Conservation (phyloP, 2,329 filamentous ascomycete species). For the Trichoderma sp. region DNA sequence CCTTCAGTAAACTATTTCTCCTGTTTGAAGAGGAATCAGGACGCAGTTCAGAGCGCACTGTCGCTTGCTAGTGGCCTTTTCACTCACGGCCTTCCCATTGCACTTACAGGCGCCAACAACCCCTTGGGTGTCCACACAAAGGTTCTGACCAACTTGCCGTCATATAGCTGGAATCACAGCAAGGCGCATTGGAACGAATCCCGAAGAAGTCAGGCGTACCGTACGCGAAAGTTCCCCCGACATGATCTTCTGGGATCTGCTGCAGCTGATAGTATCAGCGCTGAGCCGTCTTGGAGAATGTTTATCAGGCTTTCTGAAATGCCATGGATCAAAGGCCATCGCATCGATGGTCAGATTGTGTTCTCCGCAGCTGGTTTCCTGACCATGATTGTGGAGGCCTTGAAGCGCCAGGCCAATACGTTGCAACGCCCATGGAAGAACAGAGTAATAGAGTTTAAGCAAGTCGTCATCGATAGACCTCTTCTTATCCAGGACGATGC, state of each 20-base stretch:
- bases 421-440: conserved; percentile 11
- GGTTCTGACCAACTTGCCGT: conserved; percentile 24
- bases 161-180: conserved; percentile 28
- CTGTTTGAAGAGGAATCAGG: conserved; percentile 12
- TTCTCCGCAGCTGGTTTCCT: conserved; percentile 37
- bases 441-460: conserved; percentile 10
- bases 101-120: conserved; percentile 6
- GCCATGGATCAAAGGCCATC: conserved; percentile 35
- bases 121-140: neutral
- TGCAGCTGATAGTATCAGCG: conserved; percentile 22
- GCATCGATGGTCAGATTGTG: conserved; percentile 28
- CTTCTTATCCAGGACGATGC: conserved; percentile 19
- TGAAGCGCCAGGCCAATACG: conserved; percentile 20
- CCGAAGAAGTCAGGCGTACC: conserved; percentile 27
- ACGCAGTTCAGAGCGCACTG: neutral
- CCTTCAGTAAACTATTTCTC: neutral
- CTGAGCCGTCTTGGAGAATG: conserved; percentile 35
- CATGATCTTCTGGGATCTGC: conserved; percentile 30
- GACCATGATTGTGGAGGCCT: conserved; percentile 35
- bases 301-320: conserved; percentile 28
- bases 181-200: conserved; percentile 25
- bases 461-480: conserved; percentile 17
- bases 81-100: conserved; percentile 7
- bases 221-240: conserved; percentile 21
- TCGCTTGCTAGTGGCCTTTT: neutral